Base-by-base conservation (phyloP, 2,329 filamentous ascomycete species). In the Sporothrix inflata region DNA sequence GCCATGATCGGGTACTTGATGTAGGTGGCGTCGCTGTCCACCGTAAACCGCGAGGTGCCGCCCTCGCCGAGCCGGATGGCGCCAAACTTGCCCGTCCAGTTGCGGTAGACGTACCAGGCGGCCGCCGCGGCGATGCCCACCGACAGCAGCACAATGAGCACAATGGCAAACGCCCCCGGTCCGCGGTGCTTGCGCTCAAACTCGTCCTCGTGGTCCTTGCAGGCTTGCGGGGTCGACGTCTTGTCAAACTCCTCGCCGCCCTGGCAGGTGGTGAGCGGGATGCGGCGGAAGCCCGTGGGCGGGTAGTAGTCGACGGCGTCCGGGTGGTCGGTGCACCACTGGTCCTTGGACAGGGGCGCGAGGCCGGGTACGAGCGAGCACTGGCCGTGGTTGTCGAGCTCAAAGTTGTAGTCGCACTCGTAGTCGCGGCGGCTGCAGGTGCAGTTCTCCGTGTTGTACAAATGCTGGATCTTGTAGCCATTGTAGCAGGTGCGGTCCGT, bases 381-480 rank as follows among this genome's bases (percentile, higher is more conserved):
- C 74, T 91, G 75, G 65, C 92, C 91, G 78, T 94, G 92, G 38
- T 84, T 86, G 80, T 92, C 89, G 63, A 92, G 89, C 79, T 98
- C 91, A 81, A 89, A 99, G 82, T 99, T 99, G 86, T 94, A 99
- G 79, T 97, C 95, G 82, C 96, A 99, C 86, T 99, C 96, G 79
- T 91, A 99, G 82, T 99, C 96, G 73, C 89, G 87, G 69, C 94
- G 87, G 9, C 89, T 92, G 83, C 96, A 99, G 73, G 88, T 86
- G 84, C 96, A 99, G 80, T 97, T 94, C 75, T 87, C 83, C 75
- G 93, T 90, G 75, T 87, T 87, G 81, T 94, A 91, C 34, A 95
- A 84, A 75, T 90, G 89, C 75, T 90, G 85, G 75, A 97, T 88
- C 74, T 87, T 88, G 79, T 88, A 87, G 69, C 91, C 90, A 77